Evolutionary conservation across 257 asterid species (phyloP), one percentile per base, ranked within the genome.

Genomic region (Penstemon barbatus): DNA sequence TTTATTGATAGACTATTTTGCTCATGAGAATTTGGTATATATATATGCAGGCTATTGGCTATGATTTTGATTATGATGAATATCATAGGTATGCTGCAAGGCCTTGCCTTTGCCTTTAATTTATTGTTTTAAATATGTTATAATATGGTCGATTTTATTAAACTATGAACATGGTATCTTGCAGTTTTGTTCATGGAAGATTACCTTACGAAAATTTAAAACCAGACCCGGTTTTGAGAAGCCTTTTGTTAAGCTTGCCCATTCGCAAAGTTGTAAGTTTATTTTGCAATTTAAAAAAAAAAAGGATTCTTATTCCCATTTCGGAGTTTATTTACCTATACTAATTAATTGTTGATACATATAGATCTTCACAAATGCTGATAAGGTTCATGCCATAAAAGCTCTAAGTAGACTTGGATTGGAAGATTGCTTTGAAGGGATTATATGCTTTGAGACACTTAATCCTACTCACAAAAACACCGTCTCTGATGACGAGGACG

Each of bases 121-220:
- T 36, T 38, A 0, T 40, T 39, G 18, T 10, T 36, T 55, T 5
- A 5, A 2, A 36, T 9, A 43, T 55, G 55, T 19, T 8, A 11
- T 11, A 44, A 19, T 2, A 42, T 55, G 11, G 58, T 63, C 9
- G 36, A 25, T 19, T 69, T 67, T 63, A 59, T 41, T 74, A 15
- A 75, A 46, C 6, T 4, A 37, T 39, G 25, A 59, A 40, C 42
- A 73, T 13, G 15, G 33, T 3, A 44, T 74, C 18, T 63, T 78
- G 71, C 92, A 90, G 97, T 58, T 91, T 89, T 78, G 93, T 94
- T 60, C 99, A 94, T 66, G 99, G 99, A n/a, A 87, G 97, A 81
- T 79, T 94, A 59, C 99, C 99, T 40, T 94, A 94, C 11, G 97
- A 87, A 6, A 91, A 89, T 76, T 37, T 94, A 13, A 94, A 82